Base-by-base conservation (phyloP, 306 rosid species). In the Fragaria nilgerrensis region DNA sequence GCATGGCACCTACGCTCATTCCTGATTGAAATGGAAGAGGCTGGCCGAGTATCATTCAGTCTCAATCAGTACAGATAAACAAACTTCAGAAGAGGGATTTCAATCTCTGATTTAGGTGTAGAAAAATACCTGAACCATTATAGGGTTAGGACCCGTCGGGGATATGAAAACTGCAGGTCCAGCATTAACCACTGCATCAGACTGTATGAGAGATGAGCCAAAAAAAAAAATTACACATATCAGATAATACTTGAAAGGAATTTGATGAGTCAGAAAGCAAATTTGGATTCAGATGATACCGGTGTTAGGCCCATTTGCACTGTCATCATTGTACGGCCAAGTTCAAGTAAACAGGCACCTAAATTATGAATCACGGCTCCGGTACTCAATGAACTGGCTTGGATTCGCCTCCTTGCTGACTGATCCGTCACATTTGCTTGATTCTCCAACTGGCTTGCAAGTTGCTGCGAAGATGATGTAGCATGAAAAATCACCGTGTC, bases 111-210 rank as follows among this genome's bases (percentile, higher is more conserved):
- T 23, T 53, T 56, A 72, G 19, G 9, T 78, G 67, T 8, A 69
- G 80, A 74, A 72, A 83, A 80, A 66, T 75, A 85, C 97, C 99
- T 92, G 98, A 89, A 96, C 99, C 99, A 92, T 91, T 78, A 96
- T 92, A 64, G 93, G 97, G 82, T 93, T 96, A 79, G 99, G 99
- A 82, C 94, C 90, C 68, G 90, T 73, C 67, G 92, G 92, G 58
- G 98, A 92, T 88, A 96, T 87, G 85, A 88, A 96, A 84, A 93
- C 97, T 74, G 99, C 98, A 58, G 98, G 99, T 52, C 99, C 99
- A 36, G 94, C 93, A 82, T 93, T 96, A 80, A 93, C 98, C 64
- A 93, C 94, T 2, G 98, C 99, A 75, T 93, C 98, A 39, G 97
- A 84, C 99, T 96, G 90, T 83, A 87, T 47, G 70, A n/a, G 34